Evolutionary conservation across 805 yeast genomes (phyloP).

Genomic region (Scheffersomyces coipomensis): DNA sequence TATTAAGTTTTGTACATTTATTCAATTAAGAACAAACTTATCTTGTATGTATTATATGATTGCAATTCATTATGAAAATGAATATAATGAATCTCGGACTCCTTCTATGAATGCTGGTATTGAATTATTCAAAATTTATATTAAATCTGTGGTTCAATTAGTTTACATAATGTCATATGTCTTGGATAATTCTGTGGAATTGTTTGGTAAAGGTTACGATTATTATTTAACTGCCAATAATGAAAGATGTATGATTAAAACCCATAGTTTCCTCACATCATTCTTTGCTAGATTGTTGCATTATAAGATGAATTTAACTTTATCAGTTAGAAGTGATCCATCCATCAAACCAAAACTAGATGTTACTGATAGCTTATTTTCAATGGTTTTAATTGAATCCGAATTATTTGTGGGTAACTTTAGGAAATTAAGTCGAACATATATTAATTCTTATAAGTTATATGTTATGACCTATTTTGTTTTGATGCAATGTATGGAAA

Average conservation of each 20-base stretch:
- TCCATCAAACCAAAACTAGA: slow-evolving; percentile 21
- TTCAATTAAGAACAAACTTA: slow-evolving; percentile 36
- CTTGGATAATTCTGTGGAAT: slow-evolving; percentile 39
- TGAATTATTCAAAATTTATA: slow-evolving; percentile 40
- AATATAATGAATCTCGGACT: slow-evolving; percentile 21
- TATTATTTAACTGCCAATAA: slow-evolving; percentile 32
- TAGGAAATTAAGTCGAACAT: slow-evolving; percentile 32
- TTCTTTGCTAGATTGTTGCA: slow-evolving; percentile 39
- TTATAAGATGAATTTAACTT: slow-evolving; percentile 31
- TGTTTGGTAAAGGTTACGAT: slow-evolving; percentile 41
- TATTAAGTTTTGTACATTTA: slow-evolving; percentile 30
- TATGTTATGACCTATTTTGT: slow-evolving; percentile 42
- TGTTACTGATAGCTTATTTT: slow-evolving; percentile 30
- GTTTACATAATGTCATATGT: slow-evolving; percentile 43
- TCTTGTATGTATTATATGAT: slow-evolving; percentile 40
- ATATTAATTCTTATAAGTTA: slow-evolving; percentile 39
- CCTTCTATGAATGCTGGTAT: slow-evolving; percentile 38
- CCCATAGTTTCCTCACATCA: slow-evolving; percentile 37
- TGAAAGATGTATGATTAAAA: slow-evolving; percentile 40
- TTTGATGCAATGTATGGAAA: slow-evolving; percentile 39
- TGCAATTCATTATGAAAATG: slow-evolving; percentile 39
- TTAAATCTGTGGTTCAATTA: slow-evolving; percentile 39
- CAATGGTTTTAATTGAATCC: slow-evolving; percentile 32
- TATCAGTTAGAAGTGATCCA: slow-evolving; percentile 13
- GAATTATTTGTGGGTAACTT: slow-evolving; percentile 44